phyloP scores from a whole-genome alignment of 2,329 filamentous ascomycete species.

The Aspergillus piperis region DNA sequence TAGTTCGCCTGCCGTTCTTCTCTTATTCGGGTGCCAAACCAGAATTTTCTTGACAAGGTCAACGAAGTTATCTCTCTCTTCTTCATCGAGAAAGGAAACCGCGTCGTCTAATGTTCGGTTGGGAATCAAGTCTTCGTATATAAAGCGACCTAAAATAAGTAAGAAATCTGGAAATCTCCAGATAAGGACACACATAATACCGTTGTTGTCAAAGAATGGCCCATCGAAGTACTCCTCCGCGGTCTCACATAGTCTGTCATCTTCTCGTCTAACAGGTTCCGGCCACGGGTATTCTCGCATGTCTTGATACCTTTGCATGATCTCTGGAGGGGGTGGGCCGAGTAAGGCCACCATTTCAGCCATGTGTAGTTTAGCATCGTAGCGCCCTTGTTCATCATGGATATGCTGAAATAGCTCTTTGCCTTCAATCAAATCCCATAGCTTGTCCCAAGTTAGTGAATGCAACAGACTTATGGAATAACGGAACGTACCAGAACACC shows the following conservation, averaged over 20 bases:
- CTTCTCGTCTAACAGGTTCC: constrained; percentile 30
- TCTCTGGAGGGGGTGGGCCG: constrained; percentile 39
- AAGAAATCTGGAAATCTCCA: constrained; percentile 23
- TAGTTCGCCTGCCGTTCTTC: constrained; percentile 34
- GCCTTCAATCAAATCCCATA: constrained; percentile 43
- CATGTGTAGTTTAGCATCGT: constrained; percentile 42
- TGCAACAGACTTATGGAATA: constrained; percentile 18
- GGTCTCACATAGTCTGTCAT: constrained; percentile 33
- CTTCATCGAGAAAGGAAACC: constrained; percentile 29
- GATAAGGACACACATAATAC: constrained; percentile 24
- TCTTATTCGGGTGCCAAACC: constrained; percentile 31
- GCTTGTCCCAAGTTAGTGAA: constrained; percentile 28
- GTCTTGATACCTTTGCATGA: constrained; percentile 37
- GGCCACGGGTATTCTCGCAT: constrained; percentile 36
- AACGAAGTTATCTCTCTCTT: constrained; percentile 35
- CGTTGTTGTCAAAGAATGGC: constrained; percentile 39
- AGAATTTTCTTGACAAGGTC: constrained; percentile 36
- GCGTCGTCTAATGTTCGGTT: constrained; percentile 32
- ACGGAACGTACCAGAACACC: constrained; percentile 36
- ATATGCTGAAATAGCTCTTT: constrained; percentile 42
- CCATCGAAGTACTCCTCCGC: constrained; percentile 39
- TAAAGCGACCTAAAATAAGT: constrained; percentile 33
- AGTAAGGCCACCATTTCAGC: constrained; percentile 48
- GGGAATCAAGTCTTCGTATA: constrained; percentile 37
- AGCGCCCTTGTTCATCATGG: constrained; percentile 36